A percentile compares a stretch with the other conserved stretches of the same genome.
Evolutionary conservation across 2,329 filamentous ascomycete genomes (phyloP).

Genomic region (Calonectria hawksworthii): DNA sequence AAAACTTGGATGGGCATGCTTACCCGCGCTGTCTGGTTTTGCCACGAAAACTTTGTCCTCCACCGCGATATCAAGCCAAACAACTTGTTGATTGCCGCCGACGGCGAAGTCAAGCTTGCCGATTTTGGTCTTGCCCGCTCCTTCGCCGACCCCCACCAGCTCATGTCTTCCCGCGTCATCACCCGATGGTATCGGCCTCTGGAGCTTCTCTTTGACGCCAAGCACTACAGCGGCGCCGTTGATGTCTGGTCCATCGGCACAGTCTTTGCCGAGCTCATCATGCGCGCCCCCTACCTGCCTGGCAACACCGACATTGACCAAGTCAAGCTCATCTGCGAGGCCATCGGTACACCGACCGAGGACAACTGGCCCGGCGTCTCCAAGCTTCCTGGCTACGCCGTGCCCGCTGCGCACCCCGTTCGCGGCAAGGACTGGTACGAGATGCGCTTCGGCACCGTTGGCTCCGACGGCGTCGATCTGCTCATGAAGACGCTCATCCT

Average conservation of each 20-base stretch:
- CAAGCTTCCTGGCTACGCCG: constrained; percentile 84
- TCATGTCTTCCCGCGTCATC: constrained; percentile 96
- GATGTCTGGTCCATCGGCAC: constrained; percentile 95
- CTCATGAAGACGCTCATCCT: constrained; percentile 87
- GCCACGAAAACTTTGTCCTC: constrained; percentile 92
- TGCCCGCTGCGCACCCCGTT: constrained; percentile 73
- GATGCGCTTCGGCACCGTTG: constrained; percentile 83
- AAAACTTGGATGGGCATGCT: constrained; percentile 99
- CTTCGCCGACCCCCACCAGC: constrained; percentile 88
- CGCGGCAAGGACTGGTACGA: constrained; percentile 80
- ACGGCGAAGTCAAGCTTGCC: constrained; percentile 94
- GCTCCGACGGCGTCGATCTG: constrained; percentile 86
- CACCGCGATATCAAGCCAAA: constrained; percentile 99
- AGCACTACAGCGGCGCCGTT: constrained; percentile 90
- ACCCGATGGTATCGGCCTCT: constrained; percentile 97
- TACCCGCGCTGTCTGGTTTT: constrained; percentile 93
- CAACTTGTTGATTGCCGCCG: constrained; percentile 93
- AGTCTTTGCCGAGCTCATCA: constrained; percentile 91
- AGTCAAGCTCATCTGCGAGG: constrained; percentile 85
- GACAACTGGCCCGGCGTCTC: constrained; percentile 96
- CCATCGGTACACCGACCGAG: constrained; percentile 91
- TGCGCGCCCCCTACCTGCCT: constrained; percentile 85
- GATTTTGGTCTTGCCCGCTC: constrained; percentile 95
- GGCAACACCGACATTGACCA: constrained; percentile 90
- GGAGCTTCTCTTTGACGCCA: constrained; percentile 91